These are phyloP conservation scores for Vigna nakashimae DNA, from an alignment of 306 rosid species.

Conservation along the genomic window DNA sequence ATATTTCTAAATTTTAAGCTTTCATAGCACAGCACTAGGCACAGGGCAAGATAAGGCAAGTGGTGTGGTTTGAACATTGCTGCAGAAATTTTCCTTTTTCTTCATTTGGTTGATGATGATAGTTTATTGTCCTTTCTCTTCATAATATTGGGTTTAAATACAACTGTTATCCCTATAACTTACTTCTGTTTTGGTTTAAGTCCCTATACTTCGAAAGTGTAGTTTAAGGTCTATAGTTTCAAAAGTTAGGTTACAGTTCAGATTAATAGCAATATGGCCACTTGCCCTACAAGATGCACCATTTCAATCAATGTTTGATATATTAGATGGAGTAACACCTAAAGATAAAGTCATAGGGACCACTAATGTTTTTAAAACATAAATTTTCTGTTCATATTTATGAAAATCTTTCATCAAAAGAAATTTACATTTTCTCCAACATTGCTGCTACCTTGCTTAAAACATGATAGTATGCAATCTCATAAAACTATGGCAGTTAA, in stretches of 20 bases:
- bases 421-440: constrained; percentile 5
- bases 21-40: background rate
- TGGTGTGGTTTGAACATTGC: background rate
- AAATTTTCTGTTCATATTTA: background rate
- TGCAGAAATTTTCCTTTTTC: background rate
- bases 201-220: background rate
- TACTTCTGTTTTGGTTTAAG: background rate
- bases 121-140: background rate
- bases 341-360: background rate
- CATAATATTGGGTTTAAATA: background rate
- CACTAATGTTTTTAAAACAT: background rate
- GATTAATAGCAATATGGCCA: background rate
- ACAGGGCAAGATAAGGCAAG: background rate
- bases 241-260: background rate
- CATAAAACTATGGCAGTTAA: constrained; percentile 11
- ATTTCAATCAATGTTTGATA: background rate
- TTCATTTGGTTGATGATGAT: background rate
- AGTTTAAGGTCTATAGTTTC: background rate
- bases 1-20: constrained; percentile 1
- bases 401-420: background rate
- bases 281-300: background rate
- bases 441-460: constrained; percentile 1
- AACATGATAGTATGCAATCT: constrained; percentile 8
- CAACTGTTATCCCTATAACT: background rate
- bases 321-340: background rate